Evolutionary conservation across 305 asterid genomes (phyloP).

Genomic region (Ajuga reptans): DNA sequence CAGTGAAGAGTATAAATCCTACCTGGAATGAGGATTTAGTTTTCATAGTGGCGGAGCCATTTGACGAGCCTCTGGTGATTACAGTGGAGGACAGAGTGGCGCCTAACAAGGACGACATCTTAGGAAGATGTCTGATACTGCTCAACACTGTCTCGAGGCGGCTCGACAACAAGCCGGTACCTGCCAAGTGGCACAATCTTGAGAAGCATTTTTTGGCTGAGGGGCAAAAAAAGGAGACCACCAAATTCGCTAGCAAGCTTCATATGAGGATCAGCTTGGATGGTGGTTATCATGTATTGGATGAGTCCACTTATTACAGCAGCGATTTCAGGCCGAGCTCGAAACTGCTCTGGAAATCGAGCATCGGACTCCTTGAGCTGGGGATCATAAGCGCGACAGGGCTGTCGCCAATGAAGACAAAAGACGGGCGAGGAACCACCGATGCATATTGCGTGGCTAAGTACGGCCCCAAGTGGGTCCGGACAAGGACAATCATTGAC

Average conservation of each 20-base stretch:
- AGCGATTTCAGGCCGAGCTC: neutral
- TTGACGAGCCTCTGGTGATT: slow-evolving; percentile 53
- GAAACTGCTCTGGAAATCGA: neutral
- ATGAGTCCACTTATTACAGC: neutral
- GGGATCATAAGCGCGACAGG: neutral
- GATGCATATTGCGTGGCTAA: neutral
- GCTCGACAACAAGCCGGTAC: slow-evolving; percentile 52
- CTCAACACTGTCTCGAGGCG: slow-evolving; percentile 35
- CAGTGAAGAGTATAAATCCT: slow-evolving; percentile 39
- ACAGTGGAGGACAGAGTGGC: slow-evolving; percentile 47
- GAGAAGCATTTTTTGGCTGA: slow-evolving; percentile 43
- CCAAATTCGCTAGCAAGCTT: neutral
- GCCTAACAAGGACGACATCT: slow-evolving; percentile 32
- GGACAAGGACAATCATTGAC: neutral
- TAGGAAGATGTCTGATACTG: slow-evolving; percentile 38
- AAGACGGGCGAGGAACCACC: neutral
- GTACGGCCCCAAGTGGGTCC: neutral
- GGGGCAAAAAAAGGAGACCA: slow-evolving; percentile 24
- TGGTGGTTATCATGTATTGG: neutral
- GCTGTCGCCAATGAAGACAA: neutral
- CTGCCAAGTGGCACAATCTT: slow-evolving; percentile 60
- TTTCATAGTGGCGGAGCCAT: slow-evolving; percentile 58
- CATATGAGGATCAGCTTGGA: neutral
- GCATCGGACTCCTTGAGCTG: neutral
- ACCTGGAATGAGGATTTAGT: slow-evolving; percentile 68